Evolutionary conservation across 805 yeast species (phyloP).

Genomic region (Candida ulmi): DNA sequence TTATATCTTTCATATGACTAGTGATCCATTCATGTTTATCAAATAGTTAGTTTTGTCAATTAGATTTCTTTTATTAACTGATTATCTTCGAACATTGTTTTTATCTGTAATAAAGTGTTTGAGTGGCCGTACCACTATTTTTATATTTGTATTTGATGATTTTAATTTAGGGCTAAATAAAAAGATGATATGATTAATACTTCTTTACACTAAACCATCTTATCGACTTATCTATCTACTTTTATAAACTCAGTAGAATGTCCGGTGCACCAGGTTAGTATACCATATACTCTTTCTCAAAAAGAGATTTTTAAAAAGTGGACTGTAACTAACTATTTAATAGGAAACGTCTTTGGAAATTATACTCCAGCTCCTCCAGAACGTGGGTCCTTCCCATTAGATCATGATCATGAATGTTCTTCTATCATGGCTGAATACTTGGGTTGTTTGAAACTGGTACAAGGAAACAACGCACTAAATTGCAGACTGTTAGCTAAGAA

Average conservation of each 20-base stretch:
- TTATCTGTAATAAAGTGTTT: not conserved
- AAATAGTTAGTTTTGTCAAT: too few species aligned
- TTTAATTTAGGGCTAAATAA: not conserved
- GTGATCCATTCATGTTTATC: too few species aligned
- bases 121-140: not conserved
- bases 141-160: not conserved
- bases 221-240: too few species aligned
- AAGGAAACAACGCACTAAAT: conserved; percentile 84
- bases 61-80: too few species aligned
- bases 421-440: conserved; percentile 70
- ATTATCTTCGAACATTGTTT: too few species aligned
- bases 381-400: conserved; percentile 92
- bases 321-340: conserved; percentile 7
- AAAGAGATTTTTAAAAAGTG: too few species aligned
- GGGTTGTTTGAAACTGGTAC: conserved; percentile 69
- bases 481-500: conserved; percentile 80
- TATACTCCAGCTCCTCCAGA: conserved; percentile 91
- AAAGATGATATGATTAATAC: too few species aligned
- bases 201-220: too few species aligned
- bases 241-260: too few species aligned
- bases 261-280: conserved; percentile 1
- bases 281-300: too few species aligned
- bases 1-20: too few species aligned
- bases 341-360: conserved; percentile 40
- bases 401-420: conserved; percentile 81